Evolutionary conservation across 331 rosid genomes (phyloP).

Genomic region (Quercus lobata): DNA sequence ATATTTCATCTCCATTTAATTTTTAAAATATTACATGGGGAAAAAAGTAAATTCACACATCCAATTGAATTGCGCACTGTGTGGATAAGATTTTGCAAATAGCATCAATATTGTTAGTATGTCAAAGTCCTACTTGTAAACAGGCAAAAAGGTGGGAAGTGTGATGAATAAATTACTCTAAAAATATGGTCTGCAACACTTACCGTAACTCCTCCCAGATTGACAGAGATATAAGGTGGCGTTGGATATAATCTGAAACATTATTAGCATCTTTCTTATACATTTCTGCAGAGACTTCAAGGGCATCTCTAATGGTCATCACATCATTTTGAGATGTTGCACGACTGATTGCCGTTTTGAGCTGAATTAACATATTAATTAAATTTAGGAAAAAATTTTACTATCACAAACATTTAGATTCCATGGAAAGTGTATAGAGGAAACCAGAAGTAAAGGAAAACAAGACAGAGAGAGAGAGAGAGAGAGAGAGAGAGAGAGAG

Average conservation of each 20-base stretch:
- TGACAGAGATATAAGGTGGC: conserved; percentile 90
- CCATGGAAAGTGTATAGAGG: background rate
- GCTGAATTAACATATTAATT: conserved; percentile 49
- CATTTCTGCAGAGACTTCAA: conserved; percentile 97
- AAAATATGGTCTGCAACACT: conserved; percentile 10
- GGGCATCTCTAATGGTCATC: conserved; percentile 88
- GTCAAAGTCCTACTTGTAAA: background rate
- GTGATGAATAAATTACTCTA: background rate
- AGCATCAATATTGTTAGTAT: background rate
- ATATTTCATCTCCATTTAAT: background rate
- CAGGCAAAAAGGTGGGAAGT: background rate
- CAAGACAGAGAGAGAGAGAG: background rate
- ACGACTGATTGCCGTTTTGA: conserved; percentile 87
- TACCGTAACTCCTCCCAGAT: conserved; percentile 98
- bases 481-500: background rate
- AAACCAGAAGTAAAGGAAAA: conserved; percentile 2
- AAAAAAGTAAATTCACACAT: background rate
- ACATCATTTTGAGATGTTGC: conserved; percentile 88
- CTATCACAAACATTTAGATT: background rate
- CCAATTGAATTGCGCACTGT: too few relatives aligned
- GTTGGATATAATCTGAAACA: conserved; percentile 83
- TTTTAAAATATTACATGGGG: background rate
- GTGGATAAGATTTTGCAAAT: background rate
- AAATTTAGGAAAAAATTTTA: background rate
- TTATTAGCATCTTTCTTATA: conserved; percentile 80